These are phyloP conservation scores for Micromonas commoda DNA, from an alignment of 139 green algal genomes.

Conservation along the genomic window DNA sequence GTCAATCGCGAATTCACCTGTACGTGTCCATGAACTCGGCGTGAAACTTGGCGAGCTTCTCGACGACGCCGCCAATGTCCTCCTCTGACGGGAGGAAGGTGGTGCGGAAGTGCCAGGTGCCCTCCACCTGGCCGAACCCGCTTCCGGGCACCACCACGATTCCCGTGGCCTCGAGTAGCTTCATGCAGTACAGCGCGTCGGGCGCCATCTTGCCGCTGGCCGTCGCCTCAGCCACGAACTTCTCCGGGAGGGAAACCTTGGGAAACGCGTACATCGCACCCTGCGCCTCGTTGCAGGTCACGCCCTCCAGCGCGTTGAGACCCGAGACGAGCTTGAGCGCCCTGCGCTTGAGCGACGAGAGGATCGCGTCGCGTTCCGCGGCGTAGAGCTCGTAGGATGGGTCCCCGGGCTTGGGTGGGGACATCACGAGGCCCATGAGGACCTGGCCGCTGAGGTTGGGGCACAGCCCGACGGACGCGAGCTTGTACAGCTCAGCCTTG, in stretches of 20 bases:
- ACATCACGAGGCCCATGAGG: slow-evolving; percentile 75
- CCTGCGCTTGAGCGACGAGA: slow-evolving; percentile 70
- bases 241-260: slow-evolving; percentile 29
- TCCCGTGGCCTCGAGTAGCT: slow-evolving; percentile 76
- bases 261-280: slow-evolving; percentile 55
- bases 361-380: slow-evolving; percentile 49
- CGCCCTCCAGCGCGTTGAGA: slow-evolving; percentile 79
- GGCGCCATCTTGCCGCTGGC: slow-evolving; percentile 64
- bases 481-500: slow-evolving; percentile 80
- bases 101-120: slow-evolving; percentile 90
- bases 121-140: slow-evolving; percentile 70
- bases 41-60: slow-evolving; percentile 73
- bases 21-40: slow-evolving; percentile 64
- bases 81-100: slow-evolving; percentile 89
- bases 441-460: slow-evolving; percentile 86
- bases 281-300: slow-evolving; percentile 83
- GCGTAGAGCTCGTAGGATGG: slow-evolving; percentile 67
- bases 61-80: slow-evolving; percentile 48
- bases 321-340: slow-evolving; percentile 63
- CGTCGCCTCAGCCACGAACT: slow-evolving; percentile 54
- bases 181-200: slow-evolving; percentile 88
- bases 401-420: slow-evolving; percentile 76
- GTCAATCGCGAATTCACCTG: too few species aligned
- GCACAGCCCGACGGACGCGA: slow-evolving; percentile 84
- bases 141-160: slow-evolving; percentile 83